phyloP scores from a whole-genome alignment of 2,329 filamentous ascomycete genomes.

The Neodidymelliopsis sp. region DNA sequence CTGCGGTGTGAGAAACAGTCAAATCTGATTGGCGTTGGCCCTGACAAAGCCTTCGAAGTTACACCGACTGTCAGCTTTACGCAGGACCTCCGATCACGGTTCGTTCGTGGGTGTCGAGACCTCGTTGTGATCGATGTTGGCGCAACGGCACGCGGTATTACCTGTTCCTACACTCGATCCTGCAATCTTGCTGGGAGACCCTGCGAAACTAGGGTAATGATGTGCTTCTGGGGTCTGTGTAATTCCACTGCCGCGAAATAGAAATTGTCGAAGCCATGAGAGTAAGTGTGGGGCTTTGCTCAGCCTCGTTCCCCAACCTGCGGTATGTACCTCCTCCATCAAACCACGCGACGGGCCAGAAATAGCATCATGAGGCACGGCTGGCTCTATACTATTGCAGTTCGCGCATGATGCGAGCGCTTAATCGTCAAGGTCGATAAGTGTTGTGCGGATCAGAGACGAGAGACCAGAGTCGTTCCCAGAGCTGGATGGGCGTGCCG shows the following conservation, averaged over 20 bases:
- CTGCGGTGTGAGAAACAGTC: constrained; percentile 16
- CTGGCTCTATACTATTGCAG: too few species aligned
- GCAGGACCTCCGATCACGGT: not conserved
- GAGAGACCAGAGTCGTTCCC: too few species aligned
- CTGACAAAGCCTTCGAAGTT: not conserved
- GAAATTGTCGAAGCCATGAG: constrained; percentile 6
- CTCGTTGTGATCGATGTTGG: constrained; percentile 2
- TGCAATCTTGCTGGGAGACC: constrained; percentile 4
- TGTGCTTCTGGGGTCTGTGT: constrained; percentile 3
- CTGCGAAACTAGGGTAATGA: constrained; percentile 3
- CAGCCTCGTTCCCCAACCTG: constrained; percentile 16
- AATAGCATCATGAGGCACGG: constrained; percentile 17
- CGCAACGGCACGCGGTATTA: not conserved
- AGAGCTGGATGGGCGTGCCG: too few species aligned
- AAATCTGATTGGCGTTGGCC: constrained; percentile 1
- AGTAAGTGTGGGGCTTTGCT: constrained; percentile 16
- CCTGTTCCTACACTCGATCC: not conserved
- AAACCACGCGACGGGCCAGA: constrained; percentile 6
- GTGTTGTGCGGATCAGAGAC: too few species aligned
- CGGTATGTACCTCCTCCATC: constrained; percentile 9
- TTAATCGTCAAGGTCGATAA: not conserved
- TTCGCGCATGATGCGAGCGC: too few species aligned
- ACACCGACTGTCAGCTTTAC: constrained; percentile 14
- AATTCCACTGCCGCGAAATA: constrained; percentile 12
- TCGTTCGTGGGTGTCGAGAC: constrained; percentile 1